Evolutionary conservation across 805 yeast species (phyloP).

Genomic region (Metschnikowia reukaufii): DNA sequence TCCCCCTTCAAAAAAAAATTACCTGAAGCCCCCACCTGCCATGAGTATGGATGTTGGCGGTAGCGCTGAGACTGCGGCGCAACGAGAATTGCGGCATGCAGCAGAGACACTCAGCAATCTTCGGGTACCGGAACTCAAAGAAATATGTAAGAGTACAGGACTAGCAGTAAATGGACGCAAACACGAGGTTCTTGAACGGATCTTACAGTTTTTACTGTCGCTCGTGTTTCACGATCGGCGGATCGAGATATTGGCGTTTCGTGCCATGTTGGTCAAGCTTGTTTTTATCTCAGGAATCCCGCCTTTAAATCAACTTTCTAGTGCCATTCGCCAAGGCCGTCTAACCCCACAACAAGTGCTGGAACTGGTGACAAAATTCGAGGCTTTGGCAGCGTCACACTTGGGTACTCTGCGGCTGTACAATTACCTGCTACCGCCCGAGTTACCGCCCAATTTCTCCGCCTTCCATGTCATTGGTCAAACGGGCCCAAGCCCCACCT

Average conservation of each 20-base stretch:
- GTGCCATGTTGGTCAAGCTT: slow-evolving; percentile 43
- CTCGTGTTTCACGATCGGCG: slow-evolving; percentile 42
- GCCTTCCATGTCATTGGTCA: no score
- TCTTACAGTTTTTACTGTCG: slow-evolving; percentile 45
- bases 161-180: slow-evolving; percentile 59
- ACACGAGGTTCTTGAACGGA: slow-evolving; percentile 55
- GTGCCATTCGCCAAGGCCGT: slow-evolving; percentile 31
- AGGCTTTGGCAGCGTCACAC: neutral
- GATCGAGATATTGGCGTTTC: slow-evolving; percentile 46
- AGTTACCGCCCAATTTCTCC: no score
- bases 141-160: slow-evolving; percentile 49
- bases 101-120: neutral
- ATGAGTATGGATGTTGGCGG: neutral
- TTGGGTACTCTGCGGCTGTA: no score
- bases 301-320: slow-evolving; percentile 28
- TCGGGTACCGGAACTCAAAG: slow-evolving; percentile 51
- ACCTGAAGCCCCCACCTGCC: neutral
- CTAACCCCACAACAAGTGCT: slow-evolving; percentile 11
- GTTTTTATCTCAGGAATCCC: slow-evolving; percentile 38
- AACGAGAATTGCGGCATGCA: neutral
- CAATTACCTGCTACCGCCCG: no score
- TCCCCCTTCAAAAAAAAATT: neutral
- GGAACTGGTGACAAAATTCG: slow-evolving; percentile 10
- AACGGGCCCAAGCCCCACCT: no score
- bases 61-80: neutral